Evolutionary conservation across 805 yeast genomes (phyloP).

Genomic region (Kazachstania psychrophila): DNA sequence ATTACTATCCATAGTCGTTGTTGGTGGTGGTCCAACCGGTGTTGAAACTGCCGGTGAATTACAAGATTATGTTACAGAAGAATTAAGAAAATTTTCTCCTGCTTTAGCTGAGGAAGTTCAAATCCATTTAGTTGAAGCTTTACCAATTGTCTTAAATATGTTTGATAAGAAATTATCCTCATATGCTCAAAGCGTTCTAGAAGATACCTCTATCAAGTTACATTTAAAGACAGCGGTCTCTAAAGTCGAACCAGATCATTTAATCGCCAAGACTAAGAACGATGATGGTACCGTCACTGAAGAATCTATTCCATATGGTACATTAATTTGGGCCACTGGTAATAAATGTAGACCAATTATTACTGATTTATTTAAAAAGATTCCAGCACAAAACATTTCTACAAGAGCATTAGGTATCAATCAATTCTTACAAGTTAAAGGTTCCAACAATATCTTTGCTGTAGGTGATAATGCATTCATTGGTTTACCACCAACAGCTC

Average conservation of each 20-base stretch:
- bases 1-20: conserved; percentile 76
- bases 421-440: conserved; percentile 71
- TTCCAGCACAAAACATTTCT: conserved; percentile 72
- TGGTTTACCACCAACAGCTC: conserved; percentile 91
- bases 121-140: conserved; percentile 81
- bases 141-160: conserved; percentile 71
- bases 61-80: conserved; percentile 90
- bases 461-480: conserved; percentile 89
- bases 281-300: conserved; percentile 61
- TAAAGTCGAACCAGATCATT: conserved; percentile 64
- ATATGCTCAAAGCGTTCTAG: conserved; percentile 36
- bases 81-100: conserved; percentile 79
- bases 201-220: conserved; percentile 55
- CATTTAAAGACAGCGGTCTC: conserved; percentile 82
- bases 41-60: conserved; percentile 95
- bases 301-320: conserved; percentile 69
- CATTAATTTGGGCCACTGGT: conserved; percentile 96
- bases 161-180: conserved; percentile 37
- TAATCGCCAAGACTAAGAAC: conserved; percentile 62
- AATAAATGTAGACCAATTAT: conserved; percentile 75
- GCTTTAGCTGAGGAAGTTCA: conserved; percentile 75
- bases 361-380: conserved; percentile 54
- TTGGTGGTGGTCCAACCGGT: conserved; percentile 98
- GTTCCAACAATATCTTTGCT: conserved; percentile 74
- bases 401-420: conserved; percentile 81